Conservation (phyloP, 257 asterid genomes). For the Fraxinus cuspidata region DNA sequence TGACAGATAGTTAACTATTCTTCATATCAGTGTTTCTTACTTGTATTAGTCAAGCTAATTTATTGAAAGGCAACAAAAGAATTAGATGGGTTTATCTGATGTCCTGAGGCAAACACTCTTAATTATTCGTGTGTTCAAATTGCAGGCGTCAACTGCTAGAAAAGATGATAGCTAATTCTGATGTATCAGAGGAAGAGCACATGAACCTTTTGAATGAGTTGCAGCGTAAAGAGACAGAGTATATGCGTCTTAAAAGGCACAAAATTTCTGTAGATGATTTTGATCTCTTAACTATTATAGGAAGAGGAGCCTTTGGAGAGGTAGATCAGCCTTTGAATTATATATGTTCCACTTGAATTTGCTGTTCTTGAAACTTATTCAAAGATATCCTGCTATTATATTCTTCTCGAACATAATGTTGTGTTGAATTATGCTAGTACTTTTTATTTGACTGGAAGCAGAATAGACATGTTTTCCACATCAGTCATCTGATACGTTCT, state of each 20-base stretch:
- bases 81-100: neutral
- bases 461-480: neutral
- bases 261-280: slow-evolving; percentile 77
- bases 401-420: neutral
- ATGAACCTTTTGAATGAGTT: slow-evolving; percentile 57
- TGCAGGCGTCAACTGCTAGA: slow-evolving; percentile 68
- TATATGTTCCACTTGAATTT: neutral
- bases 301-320: slow-evolving; percentile 96
- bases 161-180: slow-evolving; percentile 56
- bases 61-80: neutral
- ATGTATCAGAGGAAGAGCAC: slow-evolving; percentile 74
- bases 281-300: slow-evolving; percentile 69
- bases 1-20: neutral
- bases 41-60: neutral
- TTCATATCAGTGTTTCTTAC: neutral
- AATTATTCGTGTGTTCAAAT: neutral
- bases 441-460: neutral
- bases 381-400: neutral
- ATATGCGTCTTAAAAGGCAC: slow-evolving; percentile 74
- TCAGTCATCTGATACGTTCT: neutral
- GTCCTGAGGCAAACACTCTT: neutral
- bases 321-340: slow-evolving; percentile 34
- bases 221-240: slow-evolving; percentile 77
- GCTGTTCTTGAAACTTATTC: neutral
- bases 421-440: neutral